phyloP scores from a whole-genome alignment of 352 stramenopile genomes.

The Phytophthora gonapodyides region DNA sequence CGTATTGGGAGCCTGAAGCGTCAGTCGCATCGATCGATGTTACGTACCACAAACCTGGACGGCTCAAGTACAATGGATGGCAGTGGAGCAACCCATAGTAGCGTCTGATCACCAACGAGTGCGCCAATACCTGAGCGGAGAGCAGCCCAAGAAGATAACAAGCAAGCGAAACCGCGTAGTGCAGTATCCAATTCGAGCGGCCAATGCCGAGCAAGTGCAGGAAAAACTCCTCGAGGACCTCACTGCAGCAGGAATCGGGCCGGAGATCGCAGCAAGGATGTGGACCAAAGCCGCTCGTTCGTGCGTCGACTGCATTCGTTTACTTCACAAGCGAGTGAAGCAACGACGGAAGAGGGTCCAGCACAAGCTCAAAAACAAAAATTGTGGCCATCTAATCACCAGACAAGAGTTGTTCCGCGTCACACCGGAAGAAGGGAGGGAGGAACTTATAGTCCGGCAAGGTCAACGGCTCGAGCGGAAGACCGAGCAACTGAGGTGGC shows the following conservation, averaged over 20 bases:
- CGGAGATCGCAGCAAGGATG: not conserved
- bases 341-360: not conserved
- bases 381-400: not conserved
- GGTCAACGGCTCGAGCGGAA: not conserved
- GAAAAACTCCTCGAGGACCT: not conserved
- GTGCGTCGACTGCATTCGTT: not conserved
- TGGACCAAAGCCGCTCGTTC: not conserved
- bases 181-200: not conserved
- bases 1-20: too few species aligned
- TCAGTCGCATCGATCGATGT: too few species aligned
- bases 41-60: too few species aligned
- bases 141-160: too few species aligned
- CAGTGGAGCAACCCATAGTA: too few species aligned
- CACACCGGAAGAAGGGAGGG: too few species aligned
- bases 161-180: too few species aligned
- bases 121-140: too few species aligned
- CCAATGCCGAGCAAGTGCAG: not conserved
- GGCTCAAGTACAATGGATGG: too few species aligned
- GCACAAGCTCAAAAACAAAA: not conserved
- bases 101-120: too few species aligned
- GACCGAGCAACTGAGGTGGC: not conserved
- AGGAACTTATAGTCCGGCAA: not conserved
- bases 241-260: not conserved
- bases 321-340: not conserved
- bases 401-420: not conserved